Evolutionary conservation across 148 eudicot genomes (phyloP).

Genomic region (Silene latifolia): DNA sequence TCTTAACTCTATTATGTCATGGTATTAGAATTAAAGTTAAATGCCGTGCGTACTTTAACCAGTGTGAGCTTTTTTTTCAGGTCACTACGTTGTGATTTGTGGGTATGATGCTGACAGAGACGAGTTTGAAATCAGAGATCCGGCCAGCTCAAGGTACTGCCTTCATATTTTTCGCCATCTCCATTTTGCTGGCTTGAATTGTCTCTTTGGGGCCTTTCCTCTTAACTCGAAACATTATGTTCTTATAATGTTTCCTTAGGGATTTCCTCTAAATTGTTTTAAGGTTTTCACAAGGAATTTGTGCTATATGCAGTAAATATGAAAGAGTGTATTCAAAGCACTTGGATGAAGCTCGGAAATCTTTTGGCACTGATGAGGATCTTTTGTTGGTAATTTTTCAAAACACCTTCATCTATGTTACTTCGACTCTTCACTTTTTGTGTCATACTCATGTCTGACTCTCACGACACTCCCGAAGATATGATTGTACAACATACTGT

Average conservation of each 20-base stretch:
- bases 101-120: slow-evolving; percentile 75
- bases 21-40: not conserved
- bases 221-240: not conserved
- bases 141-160: slow-evolving; percentile 81
- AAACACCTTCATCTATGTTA: not conserved
- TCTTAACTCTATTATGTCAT: not conserved
- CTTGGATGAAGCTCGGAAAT: slow-evolving; percentile 81
- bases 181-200: not conserved
- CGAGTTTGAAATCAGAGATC: slow-evolving; percentile 98
- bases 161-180: not conserved
- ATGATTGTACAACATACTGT: no score
- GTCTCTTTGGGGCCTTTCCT: not conserved
- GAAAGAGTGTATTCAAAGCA: slow-evolving; percentile 56
- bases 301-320: slow-evolving; percentile 47
- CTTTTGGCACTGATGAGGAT: slow-evolving; percentile 98
- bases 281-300: not conserved
- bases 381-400: slow-evolving; percentile 65
- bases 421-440: not conserved
- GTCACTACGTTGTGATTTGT: slow-evolving; percentile 88
- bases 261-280: not conserved
- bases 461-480: no score
- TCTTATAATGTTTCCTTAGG: not conserved
- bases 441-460: not conserved
- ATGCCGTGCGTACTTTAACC: not conserved
- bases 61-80: slow-evolving; percentile 38